Percentiles rank a stretch among this genome's conserved stretches.
Conservation (phyloP, 2,329 filamentous ascomycete genomes). For the Neurospora crassa region DNA sequence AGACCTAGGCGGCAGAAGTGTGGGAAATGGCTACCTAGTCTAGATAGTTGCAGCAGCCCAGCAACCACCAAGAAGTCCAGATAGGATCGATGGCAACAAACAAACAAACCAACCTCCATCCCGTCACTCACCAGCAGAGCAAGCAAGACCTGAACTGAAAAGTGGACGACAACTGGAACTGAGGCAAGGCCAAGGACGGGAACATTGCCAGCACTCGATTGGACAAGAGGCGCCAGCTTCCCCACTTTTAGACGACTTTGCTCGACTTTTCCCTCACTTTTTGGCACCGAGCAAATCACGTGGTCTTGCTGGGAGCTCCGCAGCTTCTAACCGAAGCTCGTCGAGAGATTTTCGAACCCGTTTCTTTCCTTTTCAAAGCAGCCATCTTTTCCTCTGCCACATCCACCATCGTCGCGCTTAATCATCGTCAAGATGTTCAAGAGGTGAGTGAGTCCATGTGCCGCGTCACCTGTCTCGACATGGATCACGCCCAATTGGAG, state of each 20-base stretch:
- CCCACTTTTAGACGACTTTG: neutral
- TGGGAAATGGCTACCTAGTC: neutral
- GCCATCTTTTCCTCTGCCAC: conserved; percentile 16
- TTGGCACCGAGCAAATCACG: conserved; percentile 12
- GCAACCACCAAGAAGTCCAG: neutral
- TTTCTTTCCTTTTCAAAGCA: conserved; percentile 18
- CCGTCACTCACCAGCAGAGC: neutral
- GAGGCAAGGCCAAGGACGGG: neutral
- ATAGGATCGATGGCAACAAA: neutral
- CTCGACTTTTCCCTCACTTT: neutral
- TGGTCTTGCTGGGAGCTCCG: conserved; percentile 17
- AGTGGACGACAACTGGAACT: neutral
- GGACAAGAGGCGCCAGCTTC: neutral
- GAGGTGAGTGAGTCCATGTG: conserved; percentile 49
- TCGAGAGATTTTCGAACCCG: conserved; percentile 23
- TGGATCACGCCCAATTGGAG: conserved; percentile 42
- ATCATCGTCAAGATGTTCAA: conserved; percentile 73
- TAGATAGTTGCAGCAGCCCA: neutral
- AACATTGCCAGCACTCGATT: neutral
- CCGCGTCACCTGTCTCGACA: conserved; percentile 5
- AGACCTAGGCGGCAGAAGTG: neutral
- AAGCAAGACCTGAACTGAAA: neutral
- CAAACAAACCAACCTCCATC: neutral
- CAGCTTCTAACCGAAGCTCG: conserved; percentile 21
- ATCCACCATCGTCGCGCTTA: conserved; percentile 43